A percentile compares a stretch with the other conserved stretches of the same genome.
These are phyloP conservation scores for Breviolum minutum DNA, from an alignment of 73 alveolate species.

Conservation along the genomic window DNA sequence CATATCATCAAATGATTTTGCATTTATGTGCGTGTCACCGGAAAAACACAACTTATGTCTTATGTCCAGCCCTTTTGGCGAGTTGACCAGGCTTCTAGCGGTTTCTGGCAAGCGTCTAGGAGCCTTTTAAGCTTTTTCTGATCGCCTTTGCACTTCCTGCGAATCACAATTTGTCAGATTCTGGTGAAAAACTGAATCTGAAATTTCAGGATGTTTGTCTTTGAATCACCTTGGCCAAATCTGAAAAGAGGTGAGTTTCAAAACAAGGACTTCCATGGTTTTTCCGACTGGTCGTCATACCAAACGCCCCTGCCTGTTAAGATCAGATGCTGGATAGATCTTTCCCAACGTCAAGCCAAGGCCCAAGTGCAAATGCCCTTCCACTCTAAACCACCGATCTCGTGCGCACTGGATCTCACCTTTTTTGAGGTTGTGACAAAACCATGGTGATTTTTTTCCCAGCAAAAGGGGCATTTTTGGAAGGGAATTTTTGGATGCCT, in stretches of 20 bases:
- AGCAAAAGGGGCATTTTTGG: no score
- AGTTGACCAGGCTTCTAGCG: not conserved
- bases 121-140: not conserved
- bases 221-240: no score
- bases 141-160: constrained; percentile 55
- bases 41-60: no score
- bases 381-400: constrained; percentile 21
- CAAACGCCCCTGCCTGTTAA: constrained; percentile 28
- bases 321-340: constrained; percentile 33
- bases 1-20: no score
- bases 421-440: no score
- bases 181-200: not conserved
- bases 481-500: no score
- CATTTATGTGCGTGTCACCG: no score
- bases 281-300: not conserved
- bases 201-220: no score
- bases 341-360: constrained; percentile 27
- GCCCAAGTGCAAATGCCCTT: constrained; percentile 60
- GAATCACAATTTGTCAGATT: not conserved
- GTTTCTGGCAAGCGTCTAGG: not conserved
- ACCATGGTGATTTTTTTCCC: no score
- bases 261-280: not conserved
- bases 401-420: no score
- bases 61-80: no score
- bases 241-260: no score